phyloP scores from a whole-genome alignment of 1,284 basidiomycete species.

The Inonotus hispidus region DNA sequence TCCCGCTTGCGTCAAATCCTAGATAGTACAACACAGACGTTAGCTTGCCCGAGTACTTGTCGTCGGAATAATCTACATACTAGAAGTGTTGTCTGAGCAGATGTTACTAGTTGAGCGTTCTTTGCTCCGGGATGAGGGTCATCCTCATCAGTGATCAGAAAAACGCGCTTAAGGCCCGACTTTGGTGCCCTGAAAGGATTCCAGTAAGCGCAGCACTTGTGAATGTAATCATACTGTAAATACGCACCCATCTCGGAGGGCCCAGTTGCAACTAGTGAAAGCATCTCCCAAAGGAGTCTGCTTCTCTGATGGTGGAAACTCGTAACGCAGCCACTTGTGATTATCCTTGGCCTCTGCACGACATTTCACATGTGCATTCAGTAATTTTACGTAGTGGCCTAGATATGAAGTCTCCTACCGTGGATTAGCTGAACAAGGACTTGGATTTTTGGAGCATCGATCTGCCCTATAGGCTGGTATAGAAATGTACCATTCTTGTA shows the following conservation, averaged over 20 bases:
- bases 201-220: not conserved
- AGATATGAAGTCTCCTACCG: slow-evolving; percentile 36
- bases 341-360: slow-evolving; percentile 52
- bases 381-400: not conserved
- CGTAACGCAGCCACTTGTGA: slow-evolving; percentile 44
- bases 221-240: slow-evolving; percentile 22
- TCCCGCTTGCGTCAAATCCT: slow-evolving; percentile 83
- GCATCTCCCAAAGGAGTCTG: slow-evolving; percentile 75
- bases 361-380: not conserved
- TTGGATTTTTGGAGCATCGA: slow-evolving; percentile 79
- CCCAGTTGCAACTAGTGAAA: slow-evolving; percentile 82
- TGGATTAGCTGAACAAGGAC: slow-evolving; percentile 66
- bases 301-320: slow-evolving; percentile 56
- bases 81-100: slow-evolving; percentile 63
- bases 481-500: slow-evolving; percentile 73
- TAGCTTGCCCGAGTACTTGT: not conserved
- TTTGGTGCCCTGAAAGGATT: slow-evolving; percentile 63
- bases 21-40: slow-evolving; percentile 11
- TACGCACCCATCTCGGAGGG: slow-evolving; percentile 77
- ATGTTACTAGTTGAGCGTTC: slow-evolving; percentile 52
- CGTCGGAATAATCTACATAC: slow-evolving; percentile 33
- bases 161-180: slow-evolving; percentile 85
- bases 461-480: slow-evolving; percentile 70
- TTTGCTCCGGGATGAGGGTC: slow-evolving; percentile 45
- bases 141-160: slow-evolving; percentile 91